Percentiles rank a stretch among this genome's conserved stretches.
Evolutionary conservation across 345 rosid genomes (phyloP).

Genomic region (Aquilaria yunnanensis): DNA sequence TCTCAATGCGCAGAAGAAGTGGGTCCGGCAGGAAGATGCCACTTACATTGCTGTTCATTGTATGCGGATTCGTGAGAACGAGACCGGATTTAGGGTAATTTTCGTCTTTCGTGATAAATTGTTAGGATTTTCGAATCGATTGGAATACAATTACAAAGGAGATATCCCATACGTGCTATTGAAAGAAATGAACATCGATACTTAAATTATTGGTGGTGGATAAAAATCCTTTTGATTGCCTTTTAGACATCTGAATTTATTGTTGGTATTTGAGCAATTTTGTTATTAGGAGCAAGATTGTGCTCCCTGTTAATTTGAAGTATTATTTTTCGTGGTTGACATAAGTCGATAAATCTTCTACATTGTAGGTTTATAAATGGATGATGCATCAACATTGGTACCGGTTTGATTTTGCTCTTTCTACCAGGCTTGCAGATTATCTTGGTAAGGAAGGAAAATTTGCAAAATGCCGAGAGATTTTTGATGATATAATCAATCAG

Average conservation of each 20-base stretch:
- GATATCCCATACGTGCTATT: no score
- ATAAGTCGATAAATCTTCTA: not conserved
- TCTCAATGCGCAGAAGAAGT: constrained; percentile 75
- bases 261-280: not conserved
- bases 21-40: constrained; percentile 84
- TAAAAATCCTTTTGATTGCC: not conserved
- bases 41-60: constrained; percentile 69
- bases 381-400: constrained; percentile 87
- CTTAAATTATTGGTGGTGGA: no score
- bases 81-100: constrained; percentile 59
- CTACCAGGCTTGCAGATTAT: constrained; percentile 82
- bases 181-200: no score
- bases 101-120: not conserved
- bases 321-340: no score
- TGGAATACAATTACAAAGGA: no score
- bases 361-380: constrained; percentile 82
- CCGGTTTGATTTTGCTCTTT: constrained; percentile 74
- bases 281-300: no score
- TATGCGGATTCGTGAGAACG: constrained; percentile 76
- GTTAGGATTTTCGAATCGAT: no score
- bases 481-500: constrained; percentile 75
- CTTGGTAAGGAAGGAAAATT: constrained; percentile 78
- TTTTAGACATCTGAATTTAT: not conserved
- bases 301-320: no score
- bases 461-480: constrained; percentile 70